Evolutionary conservation across 2,329 filamentous ascomycete genomes (phyloP).

Genomic region (Didymella sp.): DNA sequence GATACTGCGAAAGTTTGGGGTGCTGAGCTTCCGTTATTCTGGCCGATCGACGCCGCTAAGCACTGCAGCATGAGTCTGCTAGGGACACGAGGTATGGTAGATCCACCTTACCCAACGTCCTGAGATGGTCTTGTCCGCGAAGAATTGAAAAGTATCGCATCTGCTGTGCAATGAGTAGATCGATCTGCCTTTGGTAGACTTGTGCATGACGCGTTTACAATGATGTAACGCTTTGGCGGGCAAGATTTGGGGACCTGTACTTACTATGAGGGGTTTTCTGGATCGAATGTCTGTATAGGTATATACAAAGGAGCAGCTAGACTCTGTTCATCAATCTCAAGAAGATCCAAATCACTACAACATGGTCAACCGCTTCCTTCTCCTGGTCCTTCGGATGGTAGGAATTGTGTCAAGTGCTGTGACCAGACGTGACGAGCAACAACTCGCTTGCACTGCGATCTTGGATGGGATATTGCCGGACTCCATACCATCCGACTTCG

Average conservation of each 20-base stretch:
- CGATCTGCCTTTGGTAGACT: neutral
- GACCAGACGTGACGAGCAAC: neutral
- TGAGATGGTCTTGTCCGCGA: neutral
- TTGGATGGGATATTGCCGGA: neutral
- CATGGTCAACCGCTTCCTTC: neutral
- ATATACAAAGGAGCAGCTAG: neutral
- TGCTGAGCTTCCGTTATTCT: neutral
- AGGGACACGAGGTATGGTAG: neutral
- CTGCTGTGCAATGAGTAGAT: neutral
- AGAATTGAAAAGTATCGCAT: neutral
- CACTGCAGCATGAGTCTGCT: neutral
- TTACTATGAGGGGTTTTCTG: neutral
- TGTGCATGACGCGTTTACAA: neutral
- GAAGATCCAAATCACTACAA: neutral
- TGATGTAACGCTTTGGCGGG: neutral
- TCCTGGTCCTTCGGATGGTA: neutral
- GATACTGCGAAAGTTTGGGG: neutral
- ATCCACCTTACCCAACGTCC: neutral
- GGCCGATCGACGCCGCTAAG: neutral
- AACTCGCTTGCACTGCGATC: slow-evolving; percentile 4
- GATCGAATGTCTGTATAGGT: neutral
- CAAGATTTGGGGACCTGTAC: neutral
- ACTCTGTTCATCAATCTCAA: neutral
- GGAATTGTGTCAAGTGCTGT: neutral
- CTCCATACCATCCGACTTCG: neutral